Evolutionary conservation across 2,329 filamentous ascomycete species (phyloP), one percentile per base, ranked within the genome.

Genomic region (Paracoccidioides brasiliensis): DNA sequence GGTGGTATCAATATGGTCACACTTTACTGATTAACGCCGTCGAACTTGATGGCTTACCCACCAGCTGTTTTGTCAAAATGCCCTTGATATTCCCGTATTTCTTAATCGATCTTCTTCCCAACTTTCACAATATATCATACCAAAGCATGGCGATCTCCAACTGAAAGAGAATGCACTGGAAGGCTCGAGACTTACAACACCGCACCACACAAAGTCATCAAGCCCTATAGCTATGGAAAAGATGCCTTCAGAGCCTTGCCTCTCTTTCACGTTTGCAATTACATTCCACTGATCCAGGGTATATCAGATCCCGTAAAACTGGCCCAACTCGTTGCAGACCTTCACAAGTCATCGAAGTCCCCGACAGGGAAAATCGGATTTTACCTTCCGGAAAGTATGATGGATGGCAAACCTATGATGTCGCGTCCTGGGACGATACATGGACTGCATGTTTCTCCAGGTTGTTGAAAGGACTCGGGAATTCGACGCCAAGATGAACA

Each of bases 341-440:
- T 69, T 14, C 66, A 69, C 57, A 50, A 52, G 30, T 61, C 50
- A 4, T 67, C 64, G 44, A 52, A 52, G 14, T 69, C 66, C 14
- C 62, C 62, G 0, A 68, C 64, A 3, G 67, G 67, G 3, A 65
- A 67, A 55, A 73, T 73, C 54, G 72, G 70, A 2, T 74, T 71
- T 54, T 66, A 66, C 22, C 56, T 67, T 30, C 61, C 61, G 22
- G 22, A 3, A 72, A 69, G 1, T 71, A 61, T 15, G 63, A 65
- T 15, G 70, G 70, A 1, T 59, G 58, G 6, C 58, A 61, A 1
- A 56, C 64, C 8, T 67, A 68, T 45, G 55, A 56, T 0, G 61
- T 64, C 0, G 45, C 37, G 8, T 52, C 51, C 3, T 72, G 68
- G 69, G 64, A 70, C 15, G 56, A 59, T 15, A 70, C 59, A 48